Base-by-base conservation (phyloP, 441 rosid genomes). In the Erysimum pusillum region DNA sequence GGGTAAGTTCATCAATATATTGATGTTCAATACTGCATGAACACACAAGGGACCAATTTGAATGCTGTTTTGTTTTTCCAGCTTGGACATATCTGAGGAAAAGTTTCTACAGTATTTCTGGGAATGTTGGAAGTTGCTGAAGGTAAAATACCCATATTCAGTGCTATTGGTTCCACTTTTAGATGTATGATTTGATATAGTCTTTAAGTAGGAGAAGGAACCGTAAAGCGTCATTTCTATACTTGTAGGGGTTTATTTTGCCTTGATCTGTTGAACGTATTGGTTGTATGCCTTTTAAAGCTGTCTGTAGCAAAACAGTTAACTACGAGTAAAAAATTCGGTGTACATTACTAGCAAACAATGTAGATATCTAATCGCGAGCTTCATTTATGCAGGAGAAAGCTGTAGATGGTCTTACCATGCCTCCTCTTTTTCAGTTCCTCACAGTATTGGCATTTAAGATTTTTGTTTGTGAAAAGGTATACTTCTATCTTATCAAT, bases 351-450 rank as follows among this genome's bases (percentile, higher is more conserved):
- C n/a, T 54, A 60, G 48, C 15, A 59, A 66, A 51, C 35, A 15
- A 14, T 66, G 52, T 65, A 49, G 10, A 46, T 38, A 63, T 63
- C 68, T 69, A 56, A 60, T 56, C 1, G 12, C n/a, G 44, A 69
- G 46, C 13, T 73, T 79, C 38, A 60, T 38, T 7, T 82, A 80
- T 85, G 71, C 89, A 94, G 98, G 95, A 86, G 81, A 85, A 87
- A n/a, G 75, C 85, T 78, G 81, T 87, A 6, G 91, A 86, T 64
- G 94, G 86, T 73, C 74, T 91, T 76, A 92, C 91, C 31, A 90
- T 94, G 98, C 97, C 98, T 73, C 93, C 94, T 14, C 90, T 91
- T 18, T 94, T 94, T 83, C 98, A 90, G 73, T 94, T 94, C 83
- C 93, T 94, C 67, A 86, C 96, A 22, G 81, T 91, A 45, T 80